Base-by-base conservation (phyloP, 495 filamentous ascomycete species). In the Pseudevernia furfuracea region DNA sequence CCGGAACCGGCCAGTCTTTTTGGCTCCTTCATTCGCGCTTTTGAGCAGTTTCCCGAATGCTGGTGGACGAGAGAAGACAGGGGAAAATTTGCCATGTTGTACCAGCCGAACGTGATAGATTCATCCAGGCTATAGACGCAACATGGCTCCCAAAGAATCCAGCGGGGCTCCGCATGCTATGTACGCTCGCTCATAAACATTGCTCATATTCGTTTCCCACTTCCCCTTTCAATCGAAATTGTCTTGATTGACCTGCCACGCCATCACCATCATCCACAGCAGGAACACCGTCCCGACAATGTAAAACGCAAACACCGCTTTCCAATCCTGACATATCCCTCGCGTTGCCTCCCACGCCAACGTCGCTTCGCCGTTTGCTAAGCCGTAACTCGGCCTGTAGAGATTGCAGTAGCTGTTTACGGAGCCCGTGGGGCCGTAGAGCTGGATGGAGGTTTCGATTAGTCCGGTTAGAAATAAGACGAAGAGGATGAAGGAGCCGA, bases 231-330 rank as follows among this genome's bases (percentile, higher is more conserved):
- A 81, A 65, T 79, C 75, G 67, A 78, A 79, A 61, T 78, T 73
- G 72, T 89, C 84, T 57, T 82, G 80, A 77, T 90, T 87, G 19
- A 98, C 94, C 74, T 96, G 90, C 76, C 86, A 89, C 23, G 88
- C 86, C 86, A 97, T 90, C 56, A 97, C 77, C 73, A 96, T 91
- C 80, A 97, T 93, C 92, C 92, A 97, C 10, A 97, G 69, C 71
- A 96, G 83, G 71, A 96, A 95, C 34, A 97, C 82, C 14, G 79
- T 84, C 57, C 89, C 93, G 8, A 96, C 82, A 58, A 96, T 74
- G 68, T 86, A 88, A 70, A 85, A 79, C 23, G 82, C 80, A 73
- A 86, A 86, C 1, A 80, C 81, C 0, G 84, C 81, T 69, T 82
- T 82, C 84, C 83, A 85, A 66, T 80, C 80, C 71, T 80, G 80